phyloP scores from a whole-genome alignment of 2,329 filamentous ascomycete genomes.

The Aspergillus proliferans region DNA sequence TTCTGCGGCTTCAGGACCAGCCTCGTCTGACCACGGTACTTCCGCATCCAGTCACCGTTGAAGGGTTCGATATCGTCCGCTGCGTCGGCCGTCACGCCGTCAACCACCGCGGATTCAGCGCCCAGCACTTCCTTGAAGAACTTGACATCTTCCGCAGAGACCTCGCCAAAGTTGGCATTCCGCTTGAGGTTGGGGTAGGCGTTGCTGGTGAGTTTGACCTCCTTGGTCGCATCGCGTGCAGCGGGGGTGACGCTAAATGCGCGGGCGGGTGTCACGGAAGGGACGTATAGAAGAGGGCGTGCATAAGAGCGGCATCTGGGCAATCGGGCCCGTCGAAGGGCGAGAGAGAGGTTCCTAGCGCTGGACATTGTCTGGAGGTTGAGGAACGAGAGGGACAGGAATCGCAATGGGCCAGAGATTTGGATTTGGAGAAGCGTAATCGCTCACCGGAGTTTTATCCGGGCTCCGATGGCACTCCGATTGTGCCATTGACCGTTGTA shows the following conservation, averaged over 20 bases:
- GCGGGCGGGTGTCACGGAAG: constrained; percentile 16
- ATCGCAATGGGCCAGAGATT: constrained; percentile 11
- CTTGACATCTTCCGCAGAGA: constrained; percentile 73
- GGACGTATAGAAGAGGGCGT: constrained; percentile 17
- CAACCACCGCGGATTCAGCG: constrained; percentile 70
- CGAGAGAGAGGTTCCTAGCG: constrained; percentile 24
- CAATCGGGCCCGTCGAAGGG: constrained; percentile 27
- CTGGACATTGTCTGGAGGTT: constrained; percentile 22
- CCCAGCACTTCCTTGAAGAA: constrained; percentile 79
- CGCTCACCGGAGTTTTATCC: neutral
- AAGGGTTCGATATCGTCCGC: constrained; percentile 80
- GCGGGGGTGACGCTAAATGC: constrained; percentile 25
- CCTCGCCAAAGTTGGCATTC: constrained; percentile 61
- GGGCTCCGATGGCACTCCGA: neutral
- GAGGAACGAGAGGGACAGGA: constrained; percentile 3
- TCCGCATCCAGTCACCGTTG: constrained; percentile 98
- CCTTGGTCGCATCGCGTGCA: constrained; percentile 21
- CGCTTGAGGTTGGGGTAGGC: constrained; percentile 73
- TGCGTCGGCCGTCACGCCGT: constrained; percentile 69
- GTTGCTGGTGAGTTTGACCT: constrained; percentile 72
- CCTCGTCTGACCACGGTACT: constrained; percentile 85
- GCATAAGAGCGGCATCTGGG: constrained; percentile 21
- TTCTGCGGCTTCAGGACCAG: constrained; percentile 80
- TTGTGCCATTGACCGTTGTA: no score
- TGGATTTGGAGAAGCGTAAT: neutral